Percentiles rank a stretch among this genome's conserved stretches.
phyloP scores from a whole-genome alignment of 1,139 yeast species.

The Debaryomyces subglobosus region DNA sequence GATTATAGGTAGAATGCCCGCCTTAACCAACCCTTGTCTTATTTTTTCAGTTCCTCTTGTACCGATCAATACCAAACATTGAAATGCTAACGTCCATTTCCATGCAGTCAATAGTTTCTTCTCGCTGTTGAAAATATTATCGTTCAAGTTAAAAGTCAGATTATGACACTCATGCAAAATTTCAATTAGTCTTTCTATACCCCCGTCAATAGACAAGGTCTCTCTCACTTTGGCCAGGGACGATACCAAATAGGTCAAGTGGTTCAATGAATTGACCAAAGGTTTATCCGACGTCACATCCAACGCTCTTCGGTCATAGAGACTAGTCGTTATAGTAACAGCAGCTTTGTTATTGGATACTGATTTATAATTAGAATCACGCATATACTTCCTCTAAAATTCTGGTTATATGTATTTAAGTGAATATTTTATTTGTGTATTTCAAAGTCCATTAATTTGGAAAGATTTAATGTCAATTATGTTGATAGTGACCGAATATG shows the following conservation, averaged over 20 bases:
- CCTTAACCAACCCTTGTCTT: conserved; percentile 83
- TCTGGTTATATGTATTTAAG: not conserved
- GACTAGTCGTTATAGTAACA: conserved; percentile 81
- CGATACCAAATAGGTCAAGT: conserved; percentile 82
- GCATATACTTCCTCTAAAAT: conserved; percentile 48
- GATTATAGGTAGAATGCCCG: conserved; percentile 87
- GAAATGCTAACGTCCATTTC: conserved; percentile 97
- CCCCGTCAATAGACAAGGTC: conserved; percentile 87
- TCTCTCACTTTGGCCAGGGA: conserved; percentile 90
- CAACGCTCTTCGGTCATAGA: conserved; percentile 89
- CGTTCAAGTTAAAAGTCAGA: conserved; percentile 33
- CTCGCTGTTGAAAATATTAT: conserved; percentile 47
- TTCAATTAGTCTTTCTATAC: conserved; percentile 83
- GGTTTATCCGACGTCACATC: conserved; percentile 92
- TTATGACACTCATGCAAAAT: conserved; percentile 80
- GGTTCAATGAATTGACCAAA: conserved; percentile 86
- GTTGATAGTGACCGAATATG: not conserved
- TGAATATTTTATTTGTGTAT: conserved; percentile 1
- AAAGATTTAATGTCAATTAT: not conserved
- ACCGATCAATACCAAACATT: conserved; percentile 86
- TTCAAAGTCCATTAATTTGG: conserved; percentile 2
- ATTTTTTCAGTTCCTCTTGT: conserved; percentile 90
- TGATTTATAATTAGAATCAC: conserved; percentile 87
- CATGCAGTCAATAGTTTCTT: conserved; percentile 71
- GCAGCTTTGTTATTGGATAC: conserved; percentile 84